Evolutionary conservation across 2,329 filamentous ascomycete genomes (phyloP).

Genomic region (Didymella lethalis): DNA sequence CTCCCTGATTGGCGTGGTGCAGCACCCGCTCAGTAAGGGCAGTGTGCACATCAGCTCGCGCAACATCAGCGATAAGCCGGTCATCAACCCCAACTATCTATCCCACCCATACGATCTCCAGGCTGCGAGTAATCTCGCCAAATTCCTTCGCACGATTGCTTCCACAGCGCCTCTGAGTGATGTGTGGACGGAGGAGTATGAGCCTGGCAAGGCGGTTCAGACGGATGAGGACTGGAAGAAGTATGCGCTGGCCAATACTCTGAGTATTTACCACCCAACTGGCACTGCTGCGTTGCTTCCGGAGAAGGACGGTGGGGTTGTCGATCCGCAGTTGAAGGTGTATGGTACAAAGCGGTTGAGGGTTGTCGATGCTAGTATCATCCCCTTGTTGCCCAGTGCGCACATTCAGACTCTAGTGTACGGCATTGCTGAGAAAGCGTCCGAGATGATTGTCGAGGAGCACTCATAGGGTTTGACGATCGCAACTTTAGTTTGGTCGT

Average conservation of each 20-base stretch:
- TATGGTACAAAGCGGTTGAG: constrained; percentile 34
- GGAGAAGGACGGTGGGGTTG: constrained; percentile 36
- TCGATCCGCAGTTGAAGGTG: constrained; percentile 31
- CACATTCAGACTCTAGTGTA: constrained; percentile 42
- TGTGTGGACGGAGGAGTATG: constrained; percentile 42
- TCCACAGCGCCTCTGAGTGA: constrained; percentile 36
- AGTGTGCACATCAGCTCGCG: constrained; percentile 35
- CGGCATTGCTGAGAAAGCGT: constrained; percentile 40
- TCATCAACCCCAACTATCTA: constrained; percentile 43
- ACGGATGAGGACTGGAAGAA: constrained; percentile 39
- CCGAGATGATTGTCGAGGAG: constrained; percentile 29
- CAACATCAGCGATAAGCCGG: constrained; percentile 34
- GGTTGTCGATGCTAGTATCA: constrained; percentile 43
- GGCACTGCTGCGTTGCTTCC: constrained; percentile 48
- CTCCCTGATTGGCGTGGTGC: constrained; percentile 46
- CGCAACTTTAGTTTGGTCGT: too few species aligned
- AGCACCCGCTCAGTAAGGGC: constrained; percentile 46
- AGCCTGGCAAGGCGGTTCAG: constrained; percentile 38
- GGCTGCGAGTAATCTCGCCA: constrained; percentile 29
- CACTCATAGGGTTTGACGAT: not conserved
- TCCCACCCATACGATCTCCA: constrained; percentile 39
- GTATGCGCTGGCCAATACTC: constrained; percentile 27
- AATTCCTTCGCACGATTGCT: constrained; percentile 41
- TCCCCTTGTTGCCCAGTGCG: constrained; percentile 36
- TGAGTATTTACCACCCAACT: constrained; percentile 45